Evolutionary conservation across 2,329 filamentous ascomycete species (phyloP).

Genomic region (Colletotrichum higginsianum): DNA sequence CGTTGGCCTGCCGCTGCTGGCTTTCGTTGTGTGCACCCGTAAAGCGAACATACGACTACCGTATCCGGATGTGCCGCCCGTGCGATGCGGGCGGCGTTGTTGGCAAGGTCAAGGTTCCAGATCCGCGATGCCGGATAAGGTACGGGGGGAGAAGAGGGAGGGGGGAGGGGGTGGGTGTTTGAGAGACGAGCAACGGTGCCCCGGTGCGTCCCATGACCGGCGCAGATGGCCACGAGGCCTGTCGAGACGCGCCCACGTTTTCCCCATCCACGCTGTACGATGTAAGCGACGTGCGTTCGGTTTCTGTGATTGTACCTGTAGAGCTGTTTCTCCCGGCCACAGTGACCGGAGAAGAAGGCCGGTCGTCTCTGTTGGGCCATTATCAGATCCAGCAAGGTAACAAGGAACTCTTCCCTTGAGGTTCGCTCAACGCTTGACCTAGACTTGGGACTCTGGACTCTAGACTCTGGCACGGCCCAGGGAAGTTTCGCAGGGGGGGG

Average conservation of each 20-base stretch:
- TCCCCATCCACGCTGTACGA: neutral
- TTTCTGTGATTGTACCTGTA: neutral
- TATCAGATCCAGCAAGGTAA: conserved; percentile 7
- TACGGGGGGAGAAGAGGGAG: neutral
- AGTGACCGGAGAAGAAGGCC: conserved; percentile 25
- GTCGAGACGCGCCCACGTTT: neutral
- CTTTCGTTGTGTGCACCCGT: neutral
- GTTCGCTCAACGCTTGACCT: neutral
- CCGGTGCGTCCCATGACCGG: conserved; percentile 8
- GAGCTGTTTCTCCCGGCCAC: neutral
- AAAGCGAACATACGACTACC: conserved; percentile 4
- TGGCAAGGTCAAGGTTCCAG: neutral
- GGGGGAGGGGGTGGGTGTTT: neutral
- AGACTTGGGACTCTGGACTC: no score
- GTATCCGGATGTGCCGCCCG: conserved; percentile 18
- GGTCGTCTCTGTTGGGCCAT: neutral
- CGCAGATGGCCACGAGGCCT: neutral
- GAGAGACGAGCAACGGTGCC: neutral
- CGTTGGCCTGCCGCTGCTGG: neutral
- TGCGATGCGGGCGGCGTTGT: conserved; percentile 14
- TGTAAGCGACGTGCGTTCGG: conserved; percentile 14
- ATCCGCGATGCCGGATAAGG: conserved; percentile 25
- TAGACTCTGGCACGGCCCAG: conserved; percentile 29
- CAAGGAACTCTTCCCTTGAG: neutral
- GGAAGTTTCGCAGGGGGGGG: conserved; percentile 25